Conservation (phyloP, 371 early-diverging fungal species). For the Apophysomyces variabilis region DNA sequence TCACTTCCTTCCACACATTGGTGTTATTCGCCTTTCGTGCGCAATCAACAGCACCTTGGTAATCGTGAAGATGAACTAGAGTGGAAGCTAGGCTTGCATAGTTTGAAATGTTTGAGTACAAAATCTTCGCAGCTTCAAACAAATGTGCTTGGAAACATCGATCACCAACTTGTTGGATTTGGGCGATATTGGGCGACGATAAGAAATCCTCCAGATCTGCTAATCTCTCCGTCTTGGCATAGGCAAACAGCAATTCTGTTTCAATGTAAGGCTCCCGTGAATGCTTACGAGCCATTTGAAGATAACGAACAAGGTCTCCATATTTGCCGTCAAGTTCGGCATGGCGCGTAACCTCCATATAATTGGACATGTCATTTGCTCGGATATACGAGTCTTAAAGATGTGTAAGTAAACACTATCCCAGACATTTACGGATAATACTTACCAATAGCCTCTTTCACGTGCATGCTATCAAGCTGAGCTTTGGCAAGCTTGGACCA, state of each 20-base stretch:
- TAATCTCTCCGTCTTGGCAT: constrained; percentile 90
- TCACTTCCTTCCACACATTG: constrained; percentile 97
- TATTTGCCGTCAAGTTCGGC: constrained; percentile 84
- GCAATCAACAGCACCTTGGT: constrained; percentile 96
- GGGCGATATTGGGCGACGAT: constrained; percentile 90
- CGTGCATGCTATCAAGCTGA: constrained; percentile 85
- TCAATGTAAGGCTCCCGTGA: constrained; percentile 93
- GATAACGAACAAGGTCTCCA: constrained; percentile 91
- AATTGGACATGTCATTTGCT: constrained; percentile 91
- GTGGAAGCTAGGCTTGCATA: constrained; percentile 96
- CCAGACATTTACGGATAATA: no score
- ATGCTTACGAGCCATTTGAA: constrained; percentile 92
- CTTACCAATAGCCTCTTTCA: constrained; percentile 90
- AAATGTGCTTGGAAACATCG: constrained; percentile 91
- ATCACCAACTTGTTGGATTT: constrained; percentile 92
- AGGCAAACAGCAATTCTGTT: constrained; percentile 92
- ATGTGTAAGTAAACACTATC: neutral
- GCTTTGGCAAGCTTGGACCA: constrained; percentile 96
- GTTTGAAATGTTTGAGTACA: constrained; percentile 94
- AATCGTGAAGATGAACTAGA: constrained; percentile 92
- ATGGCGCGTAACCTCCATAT: constrained; percentile 84
- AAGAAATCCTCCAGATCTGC: constrained; percentile 94
- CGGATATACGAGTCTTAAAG: constrained; percentile 88
- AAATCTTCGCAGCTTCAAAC: constrained; percentile 92
- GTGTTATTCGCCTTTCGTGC: constrained; percentile 97